Evolutionary conservation across 2,329 filamentous ascomycete genomes (phyloP), one percentile per base, ranked within the genome.

Genomic region (Aspergillus pseudoviridinutans): DNA sequence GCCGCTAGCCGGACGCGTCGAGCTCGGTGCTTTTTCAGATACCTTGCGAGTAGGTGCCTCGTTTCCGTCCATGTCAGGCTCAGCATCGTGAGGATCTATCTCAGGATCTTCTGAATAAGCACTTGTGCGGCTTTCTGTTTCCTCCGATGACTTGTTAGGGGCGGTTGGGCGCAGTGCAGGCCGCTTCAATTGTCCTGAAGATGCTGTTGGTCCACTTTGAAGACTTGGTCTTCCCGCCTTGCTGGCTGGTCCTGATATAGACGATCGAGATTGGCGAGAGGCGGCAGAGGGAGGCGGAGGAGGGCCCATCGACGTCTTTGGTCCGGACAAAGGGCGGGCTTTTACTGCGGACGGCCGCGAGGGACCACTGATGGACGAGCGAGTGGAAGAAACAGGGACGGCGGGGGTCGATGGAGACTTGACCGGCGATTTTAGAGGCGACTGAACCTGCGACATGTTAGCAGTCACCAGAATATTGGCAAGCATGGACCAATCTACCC

Each of bases 341-440:
- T 82, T 87, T 4, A 64, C 74, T 53, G 51, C 73, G 73, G 44
- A 86, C 83, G 12, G 87, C 84, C 24, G 88, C 72, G 27, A 82
- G 79, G 51, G 53, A 73, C 78, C 41, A 74, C 80, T 49, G 59
- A 66, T 59, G 32, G 74, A 71, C 1, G 68, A 61, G 29, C 79
- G 74, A 58, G 69, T 64, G 14, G 75, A 76, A 64, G 83, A 85
- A 10, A 84, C 84, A 1, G 88, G 86, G 2, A 87, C 75, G 1
- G 85, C 79, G 20, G 76, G 76, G 12, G 75, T 78, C 9, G 68
- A 63, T n/a, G 89, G 72, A 65, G 90, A 88, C 69, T 94, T 94
- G 3, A 88, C 90, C 1, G 90, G 90, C 1, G 89, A 92, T 67
- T 90, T 92, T 0, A 84, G 87, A 2, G 90, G 89, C 58, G 88